Percentiles rank a stretch among this genome's conserved stretches.
Evolutionary conservation across 768 basidiomycete genomes (phyloP).

Genomic region (Crepidotus variabilis): DNA sequence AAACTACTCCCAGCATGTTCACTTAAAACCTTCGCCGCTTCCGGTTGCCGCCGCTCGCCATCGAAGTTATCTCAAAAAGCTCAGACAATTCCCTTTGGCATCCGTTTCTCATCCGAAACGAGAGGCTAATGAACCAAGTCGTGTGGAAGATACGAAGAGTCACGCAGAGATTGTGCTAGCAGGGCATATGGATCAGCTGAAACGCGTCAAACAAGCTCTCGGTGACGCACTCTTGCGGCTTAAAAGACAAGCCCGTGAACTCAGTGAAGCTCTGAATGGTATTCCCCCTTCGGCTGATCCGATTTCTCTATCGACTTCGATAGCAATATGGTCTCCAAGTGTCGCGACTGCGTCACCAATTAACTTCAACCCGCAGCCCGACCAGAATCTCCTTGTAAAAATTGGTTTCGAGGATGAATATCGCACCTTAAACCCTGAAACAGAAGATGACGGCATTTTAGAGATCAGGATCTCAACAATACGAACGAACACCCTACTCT

Average conservation of each 20-base stretch:
- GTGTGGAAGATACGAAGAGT: background rate
- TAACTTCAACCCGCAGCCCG: background rate
- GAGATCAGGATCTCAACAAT: too few relatives aligned
- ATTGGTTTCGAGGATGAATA: background rate
- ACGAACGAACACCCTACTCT: too few relatives aligned
- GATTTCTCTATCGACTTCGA: background rate
- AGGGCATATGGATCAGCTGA: conserved; percentile 18
- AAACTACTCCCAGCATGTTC: background rate
- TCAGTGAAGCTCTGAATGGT: background rate
- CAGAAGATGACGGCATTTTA: too few relatives aligned
- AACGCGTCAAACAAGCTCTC: conserved; percentile 20
- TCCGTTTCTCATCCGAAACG: conserved; percentile 3
- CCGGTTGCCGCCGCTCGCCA: conserved; percentile 48
- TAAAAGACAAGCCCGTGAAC: background rate
- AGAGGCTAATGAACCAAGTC: background rate
- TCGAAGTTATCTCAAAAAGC: conserved; percentile 29
- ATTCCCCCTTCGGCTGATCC: background rate
- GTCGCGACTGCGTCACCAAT: background rate
- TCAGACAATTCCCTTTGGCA: conserved; percentile 26
- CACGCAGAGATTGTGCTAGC: conserved; percentile 20
- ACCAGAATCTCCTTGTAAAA: background rate
- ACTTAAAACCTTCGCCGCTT: conserved; percentile 18
- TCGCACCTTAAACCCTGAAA: background rate
- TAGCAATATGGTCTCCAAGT: background rate
- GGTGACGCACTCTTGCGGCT: conserved; percentile 18